A percentile compares a stretch with the other conserved stretches of the same genome.
phyloP scores from a whole-genome alignment of 306 rosid genomes.

The Delonix regia region DNA sequence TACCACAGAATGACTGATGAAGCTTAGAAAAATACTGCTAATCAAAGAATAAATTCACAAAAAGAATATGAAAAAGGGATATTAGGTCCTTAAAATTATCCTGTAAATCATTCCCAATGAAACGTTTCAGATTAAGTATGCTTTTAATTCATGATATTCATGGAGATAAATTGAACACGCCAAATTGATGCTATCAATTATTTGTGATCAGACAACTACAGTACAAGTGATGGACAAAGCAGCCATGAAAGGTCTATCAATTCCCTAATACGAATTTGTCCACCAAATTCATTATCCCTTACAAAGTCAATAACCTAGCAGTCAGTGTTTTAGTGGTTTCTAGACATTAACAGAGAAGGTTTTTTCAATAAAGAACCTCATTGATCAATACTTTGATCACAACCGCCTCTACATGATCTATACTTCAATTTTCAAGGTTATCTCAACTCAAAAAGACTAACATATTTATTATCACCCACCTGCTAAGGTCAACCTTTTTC shows the following conservation, averaged over 20 bases:
- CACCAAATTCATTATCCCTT: neutral
- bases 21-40: conserved; percentile 4
- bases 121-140: neutral
- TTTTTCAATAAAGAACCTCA: neutral
- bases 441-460: conserved; percentile 21
- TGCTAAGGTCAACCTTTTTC: conserved; percentile 75
- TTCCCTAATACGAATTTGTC: neutral
- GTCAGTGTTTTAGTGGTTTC: neutral
- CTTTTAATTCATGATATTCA: conserved; percentile 1
- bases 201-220: conserved; percentile 1
- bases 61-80: neutral
- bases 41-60: neutral
- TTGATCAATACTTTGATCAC: neutral
- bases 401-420: neutral
- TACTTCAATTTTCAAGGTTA: conserved; percentile 16
- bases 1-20: neutral
- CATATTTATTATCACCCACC: conserved; percentile 51
- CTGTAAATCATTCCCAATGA: neutral
- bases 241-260: neutral
- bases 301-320: neutral
- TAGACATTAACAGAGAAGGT: neutral
- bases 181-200: neutral
- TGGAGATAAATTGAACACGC: neutral
- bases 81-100: neutral
- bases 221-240: conserved; percentile 1